Percentiles rank a stretch among this genome's conserved stretches.
Conservation (phyloP, 768 basidiomycete genomes). For the Fistulinella prunicolor region DNA sequence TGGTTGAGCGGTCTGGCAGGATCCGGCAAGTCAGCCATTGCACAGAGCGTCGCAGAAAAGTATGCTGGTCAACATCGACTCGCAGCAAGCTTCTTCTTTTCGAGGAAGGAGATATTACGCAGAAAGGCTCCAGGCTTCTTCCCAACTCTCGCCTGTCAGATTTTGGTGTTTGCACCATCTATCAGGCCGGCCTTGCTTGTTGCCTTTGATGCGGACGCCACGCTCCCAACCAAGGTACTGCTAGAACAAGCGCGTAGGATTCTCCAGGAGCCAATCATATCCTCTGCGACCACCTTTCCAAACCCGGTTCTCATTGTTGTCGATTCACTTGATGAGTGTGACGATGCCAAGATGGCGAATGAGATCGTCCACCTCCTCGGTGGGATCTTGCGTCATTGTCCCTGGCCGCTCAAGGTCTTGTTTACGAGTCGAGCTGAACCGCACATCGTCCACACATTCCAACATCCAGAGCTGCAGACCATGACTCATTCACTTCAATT, state of each 20-base stretch:
- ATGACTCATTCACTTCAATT: slow-evolving; percentile 8
- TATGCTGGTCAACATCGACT: slow-evolving; percentile 19
- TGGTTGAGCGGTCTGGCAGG: slow-evolving; percentile 27
- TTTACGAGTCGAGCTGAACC: slow-evolving; percentile 23
- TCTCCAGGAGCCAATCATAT: slow-evolving; percentile 19
- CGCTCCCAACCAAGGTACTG: slow-evolving; percentile 22
- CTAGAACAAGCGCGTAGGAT: slow-evolving; percentile 25
- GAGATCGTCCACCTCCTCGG: slow-evolving; percentile 25
- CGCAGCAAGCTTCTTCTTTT: slow-evolving; percentile 37
- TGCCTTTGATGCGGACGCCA: slow-evolving; percentile 19
- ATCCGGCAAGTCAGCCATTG: slow-evolving; percentile 26
- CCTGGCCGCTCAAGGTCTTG: slow-evolving; percentile 25
- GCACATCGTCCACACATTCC: slow-evolving; percentile 20
- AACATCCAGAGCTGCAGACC: slow-evolving; percentile 10
- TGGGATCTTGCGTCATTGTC: slow-evolving; percentile 9
- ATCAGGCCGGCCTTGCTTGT: slow-evolving; percentile 14
- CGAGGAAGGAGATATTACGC: slow-evolving; percentile 20
- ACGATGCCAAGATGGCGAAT: slow-evolving; percentile 18
- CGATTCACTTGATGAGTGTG: slow-evolving; percentile 26
- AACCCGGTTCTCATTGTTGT: slow-evolving; percentile 21
- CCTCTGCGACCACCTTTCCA: slow-evolving; percentile 5
- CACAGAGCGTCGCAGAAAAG: slow-evolving; percentile 29
- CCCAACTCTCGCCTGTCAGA: slow-evolving; percentile 32
- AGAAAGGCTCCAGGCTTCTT: slow-evolving; percentile 25
- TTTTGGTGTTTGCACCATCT: slow-evolving; percentile 18